phyloP scores from a whole-genome alignment of 1,284 basidiomycete genomes.

The Sporisorium scitamineum region DNA sequence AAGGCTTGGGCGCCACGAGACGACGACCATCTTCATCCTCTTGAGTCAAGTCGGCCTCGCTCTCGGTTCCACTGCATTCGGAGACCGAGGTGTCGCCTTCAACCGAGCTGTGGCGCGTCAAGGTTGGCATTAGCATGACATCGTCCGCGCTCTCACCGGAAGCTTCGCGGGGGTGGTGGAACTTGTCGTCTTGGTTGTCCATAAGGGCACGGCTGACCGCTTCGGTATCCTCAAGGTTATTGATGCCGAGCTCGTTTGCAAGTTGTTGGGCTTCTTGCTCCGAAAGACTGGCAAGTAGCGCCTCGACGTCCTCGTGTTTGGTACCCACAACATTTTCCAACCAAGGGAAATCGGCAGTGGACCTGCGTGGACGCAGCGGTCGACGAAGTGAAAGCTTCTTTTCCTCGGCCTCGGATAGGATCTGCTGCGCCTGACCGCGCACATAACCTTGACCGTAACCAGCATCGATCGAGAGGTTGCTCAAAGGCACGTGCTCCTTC shows the following conservation, averaged over 20 bases:
- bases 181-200: background rate
- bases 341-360: conserved; percentile 47
- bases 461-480: conserved; percentile 26
- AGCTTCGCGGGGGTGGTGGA: conserved; percentile 2
- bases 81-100: conserved; percentile 44
- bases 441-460: conserved; percentile 55
- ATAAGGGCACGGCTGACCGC: conserved; percentile 19
- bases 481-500: conserved; percentile 20
- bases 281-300: conserved; percentile 31
- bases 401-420: conserved; percentile 45
- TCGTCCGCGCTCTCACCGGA: conserved; percentile 24
- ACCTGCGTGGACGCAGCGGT: conserved; percentile 36
- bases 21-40: conserved; percentile 9
- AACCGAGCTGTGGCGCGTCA: conserved; percentile 16
- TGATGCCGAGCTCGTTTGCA: conserved; percentile 45
- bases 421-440: conserved; percentile 45
- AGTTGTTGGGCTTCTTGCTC: conserved; percentile 51
- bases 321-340: conserved; percentile 9
- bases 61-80: conserved; percentile 36
- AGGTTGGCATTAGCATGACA: conserved; percentile 26
- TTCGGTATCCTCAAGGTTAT: conserved; percentile 41
- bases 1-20: conserved; percentile 16
- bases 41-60: conserved; percentile 28
- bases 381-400: conserved; percentile 42
- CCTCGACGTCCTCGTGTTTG: conserved; percentile 41